phyloP scores from a whole-genome alignment of 306 rosid species.

The Castanospermum australe region DNA sequence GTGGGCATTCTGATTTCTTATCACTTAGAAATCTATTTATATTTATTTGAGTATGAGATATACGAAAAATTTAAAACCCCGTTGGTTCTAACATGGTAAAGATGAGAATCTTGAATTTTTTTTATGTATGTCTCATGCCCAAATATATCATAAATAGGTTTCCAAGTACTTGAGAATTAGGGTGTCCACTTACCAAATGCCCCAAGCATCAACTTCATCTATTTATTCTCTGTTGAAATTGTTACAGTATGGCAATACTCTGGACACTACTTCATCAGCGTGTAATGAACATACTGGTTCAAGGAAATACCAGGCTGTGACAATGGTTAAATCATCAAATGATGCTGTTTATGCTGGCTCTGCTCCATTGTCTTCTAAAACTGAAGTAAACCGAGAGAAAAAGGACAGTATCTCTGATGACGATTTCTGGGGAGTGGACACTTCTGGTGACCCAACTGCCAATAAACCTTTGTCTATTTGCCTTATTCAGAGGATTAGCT shows the following conservation, averaged over 20 bases:
- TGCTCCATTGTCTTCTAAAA: background rate
- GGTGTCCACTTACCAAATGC: background rate
- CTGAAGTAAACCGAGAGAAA: background rate
- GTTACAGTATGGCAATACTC: conserved; percentile 11
- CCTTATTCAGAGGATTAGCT: background rate
- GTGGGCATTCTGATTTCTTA: background rate
- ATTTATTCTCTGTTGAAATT: conserved; percentile 9
- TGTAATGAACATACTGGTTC: conserved; percentile 1
- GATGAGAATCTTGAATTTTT: background rate
- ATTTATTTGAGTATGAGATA: background rate
- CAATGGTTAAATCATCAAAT: background rate
- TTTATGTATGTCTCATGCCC: background rate
- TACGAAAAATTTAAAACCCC: background rate
- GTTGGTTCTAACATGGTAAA: background rate
- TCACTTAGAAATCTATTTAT: background rate
- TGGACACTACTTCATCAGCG: background rate
- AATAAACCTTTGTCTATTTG: background rate
- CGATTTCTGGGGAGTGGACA: background rate
- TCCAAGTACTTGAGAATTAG: background rate
- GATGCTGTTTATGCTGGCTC: background rate
- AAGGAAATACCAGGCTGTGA: background rate
- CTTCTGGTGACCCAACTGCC: background rate
- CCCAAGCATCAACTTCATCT: background rate
- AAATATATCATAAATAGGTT: background rate
- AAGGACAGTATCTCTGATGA: background rate